Conservation (phyloP, 208 protist species). For the Trypanosoma cruzi region DNA sequence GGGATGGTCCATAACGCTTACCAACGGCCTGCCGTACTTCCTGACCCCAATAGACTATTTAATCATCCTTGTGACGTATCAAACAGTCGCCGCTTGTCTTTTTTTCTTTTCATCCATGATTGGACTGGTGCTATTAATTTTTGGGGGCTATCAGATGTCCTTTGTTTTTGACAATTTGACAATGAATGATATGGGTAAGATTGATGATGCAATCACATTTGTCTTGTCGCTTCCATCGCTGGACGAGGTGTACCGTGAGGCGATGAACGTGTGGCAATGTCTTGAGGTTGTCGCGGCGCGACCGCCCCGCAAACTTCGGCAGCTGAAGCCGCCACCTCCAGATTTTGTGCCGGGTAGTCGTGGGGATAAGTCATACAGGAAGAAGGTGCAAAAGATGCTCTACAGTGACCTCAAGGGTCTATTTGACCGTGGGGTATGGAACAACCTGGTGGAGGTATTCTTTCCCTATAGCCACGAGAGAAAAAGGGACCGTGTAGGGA, state of each 20-base stretch:
- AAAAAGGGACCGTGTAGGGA: too few relatives aligned
- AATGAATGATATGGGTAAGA: constrained; percentile 90
- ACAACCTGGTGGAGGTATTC: constrained; percentile 79
- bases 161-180: constrained; percentile 81
- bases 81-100: constrained; percentile 61
- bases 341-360: constrained; percentile 27
- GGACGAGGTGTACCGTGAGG: constrained; percentile 68
- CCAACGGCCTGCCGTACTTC: constrained; percentile 29
- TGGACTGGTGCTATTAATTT: constrained; percentile 70
- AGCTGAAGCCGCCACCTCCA: constrained; percentile 48
- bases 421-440: constrained; percentile 72
- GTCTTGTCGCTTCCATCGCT: constrained; percentile 52
- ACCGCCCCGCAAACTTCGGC: constrained; percentile 46
- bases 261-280: constrained; percentile 41
- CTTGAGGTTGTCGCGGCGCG: constrained; percentile 58
- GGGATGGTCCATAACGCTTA: constrained; percentile 52
- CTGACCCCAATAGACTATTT: constrained; percentile 62
- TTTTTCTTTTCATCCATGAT: constrained; percentile 81
- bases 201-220: constrained; percentile 72
- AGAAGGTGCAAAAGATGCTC: constrained; percentile 57
- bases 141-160: constrained; percentile 86
- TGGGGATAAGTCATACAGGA: constrained; percentile 62
- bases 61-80: constrained; percentile 56
- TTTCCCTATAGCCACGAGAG: constrained; percentile 49
- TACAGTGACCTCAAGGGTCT: constrained; percentile 56